phyloP scores from a whole-genome alignment of 805 yeast genomes.

The Metschnikowia orientalis region DNA sequence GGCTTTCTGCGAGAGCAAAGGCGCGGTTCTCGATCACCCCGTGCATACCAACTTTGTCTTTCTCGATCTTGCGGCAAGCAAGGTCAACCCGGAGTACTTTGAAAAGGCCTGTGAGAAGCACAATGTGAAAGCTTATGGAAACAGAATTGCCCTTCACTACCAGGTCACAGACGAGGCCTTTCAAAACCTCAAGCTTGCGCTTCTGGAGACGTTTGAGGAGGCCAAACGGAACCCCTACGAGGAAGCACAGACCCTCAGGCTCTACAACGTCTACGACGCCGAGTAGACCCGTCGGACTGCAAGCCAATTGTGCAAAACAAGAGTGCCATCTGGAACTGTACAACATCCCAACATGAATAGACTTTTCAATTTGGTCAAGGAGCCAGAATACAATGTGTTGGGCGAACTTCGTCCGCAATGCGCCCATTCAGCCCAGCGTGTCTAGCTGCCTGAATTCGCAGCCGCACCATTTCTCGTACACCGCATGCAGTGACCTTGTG shows the following conservation, averaged over 20 bases:
- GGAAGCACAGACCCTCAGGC: slow-evolving; percentile 6
- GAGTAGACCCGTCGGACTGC: too few species aligned
- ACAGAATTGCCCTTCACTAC: slow-evolving; percentile 32
- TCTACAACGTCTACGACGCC: slow-evolving; percentile 11
- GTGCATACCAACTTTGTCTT: slow-evolving; percentile 41
- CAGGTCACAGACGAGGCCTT: slow-evolving; percentile 31
- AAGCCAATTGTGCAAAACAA: too few species aligned
- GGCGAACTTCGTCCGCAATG: too few species aligned
- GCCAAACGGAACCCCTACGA: slow-evolving; percentile 15
- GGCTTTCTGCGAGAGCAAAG: slow-evolving; percentile 24
- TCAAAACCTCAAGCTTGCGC: slow-evolving; percentile 21
- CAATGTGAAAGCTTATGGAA: slow-evolving; percentile 14
- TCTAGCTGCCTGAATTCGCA: too few species aligned
- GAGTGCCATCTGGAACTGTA: too few species aligned
- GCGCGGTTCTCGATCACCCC: slow-evolving; percentile 32
- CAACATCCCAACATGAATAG: too few species aligned
- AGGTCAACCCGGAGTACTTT: slow-evolving; percentile 26
- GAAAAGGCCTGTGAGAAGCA: slow-evolving; percentile 19
- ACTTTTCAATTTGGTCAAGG: too few species aligned
- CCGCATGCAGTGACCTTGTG: too few species aligned
- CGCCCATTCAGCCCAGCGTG: too few species aligned
- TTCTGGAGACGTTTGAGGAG: slow-evolving; percentile 15
- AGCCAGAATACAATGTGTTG: too few species aligned
- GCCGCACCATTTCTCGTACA: too few species aligned
- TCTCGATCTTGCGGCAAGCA: slow-evolving; percentile 29